Percentiles rank a stretch among this genome's conserved stretches.
phyloP scores from a whole-genome alignment of 371 early-diverging fungal genomes.

The Rhizopus delemar region DNA sequence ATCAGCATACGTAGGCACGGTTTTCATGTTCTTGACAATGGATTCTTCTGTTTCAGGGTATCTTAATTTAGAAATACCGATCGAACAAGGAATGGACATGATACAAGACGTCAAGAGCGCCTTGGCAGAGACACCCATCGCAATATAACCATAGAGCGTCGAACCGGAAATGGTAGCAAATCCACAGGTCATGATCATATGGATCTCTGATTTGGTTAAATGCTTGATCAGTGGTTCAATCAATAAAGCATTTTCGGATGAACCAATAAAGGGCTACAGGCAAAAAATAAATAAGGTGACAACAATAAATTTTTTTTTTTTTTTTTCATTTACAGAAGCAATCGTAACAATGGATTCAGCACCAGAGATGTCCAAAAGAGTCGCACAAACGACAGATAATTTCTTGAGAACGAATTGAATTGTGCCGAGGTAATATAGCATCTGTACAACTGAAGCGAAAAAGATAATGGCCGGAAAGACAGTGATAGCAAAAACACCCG shows the following conservation, averaged over 20 bases:
- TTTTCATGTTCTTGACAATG: constrained; percentile 59
- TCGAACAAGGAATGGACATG: constrained; percentile 89
- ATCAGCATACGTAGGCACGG: constrained; percentile 18
- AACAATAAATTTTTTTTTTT: neutral
- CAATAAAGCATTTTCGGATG: constrained; percentile 78
- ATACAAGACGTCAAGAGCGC: constrained; percentile 77
- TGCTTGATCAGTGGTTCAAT: constrained; percentile 75
- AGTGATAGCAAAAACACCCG: constrained; percentile 56
- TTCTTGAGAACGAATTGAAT: constrained; percentile 79
- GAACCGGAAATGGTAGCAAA: constrained; percentile 89
- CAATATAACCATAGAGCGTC: constrained; percentile 68
- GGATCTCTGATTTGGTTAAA: constrained; percentile 83
- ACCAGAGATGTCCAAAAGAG: constrained; percentile 75
- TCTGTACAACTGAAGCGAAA: constrained; percentile 81
- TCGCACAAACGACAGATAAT: constrained; percentile 66
- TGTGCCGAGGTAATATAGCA: constrained; percentile 77
- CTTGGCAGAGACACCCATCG: constrained; percentile 62
- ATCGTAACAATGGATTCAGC: constrained; percentile 85
- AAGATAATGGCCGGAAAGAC: constrained; percentile 84
- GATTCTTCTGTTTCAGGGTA: constrained; percentile 85
- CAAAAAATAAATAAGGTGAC: neutral
- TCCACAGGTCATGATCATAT: constrained; percentile 82
- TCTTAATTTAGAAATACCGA: constrained; percentile 81
- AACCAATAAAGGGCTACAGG: constrained; percentile 65
- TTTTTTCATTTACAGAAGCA: constrained; percentile 53